These are phyloP conservation scores for Sporothrix curviconia DNA, from an alignment of 2,329 filamentous ascomycete species.

Conservation along the genomic window DNA sequence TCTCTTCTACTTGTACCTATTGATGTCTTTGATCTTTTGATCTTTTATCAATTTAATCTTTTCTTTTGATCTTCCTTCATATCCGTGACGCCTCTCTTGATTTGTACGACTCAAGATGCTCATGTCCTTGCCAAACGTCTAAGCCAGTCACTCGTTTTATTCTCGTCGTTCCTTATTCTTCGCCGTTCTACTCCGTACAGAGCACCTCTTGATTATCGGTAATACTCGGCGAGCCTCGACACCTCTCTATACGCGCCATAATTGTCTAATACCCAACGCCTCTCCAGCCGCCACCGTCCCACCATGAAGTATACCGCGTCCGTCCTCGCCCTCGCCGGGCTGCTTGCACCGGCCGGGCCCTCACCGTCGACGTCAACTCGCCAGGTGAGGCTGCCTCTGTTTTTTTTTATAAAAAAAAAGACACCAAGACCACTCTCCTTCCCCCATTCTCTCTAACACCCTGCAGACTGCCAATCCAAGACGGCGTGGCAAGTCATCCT, in stretches of 20 bases:
- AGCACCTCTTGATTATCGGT: neutral
- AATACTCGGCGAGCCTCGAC: neutral
- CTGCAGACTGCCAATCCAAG: conserved; percentile 39
- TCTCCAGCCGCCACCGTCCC: neutral
- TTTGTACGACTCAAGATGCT: neutral
- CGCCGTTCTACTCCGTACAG: no score
- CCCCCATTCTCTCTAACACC: neutral
- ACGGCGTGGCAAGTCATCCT: conserved; percentile 37
- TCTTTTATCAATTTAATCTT: neutral
- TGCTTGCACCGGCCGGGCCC: neutral
- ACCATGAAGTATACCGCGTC: conserved; percentile 12
- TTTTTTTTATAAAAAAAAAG: no score
- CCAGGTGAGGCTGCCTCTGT: conserved; percentile 13
- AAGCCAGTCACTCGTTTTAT: conserved; percentile 5
- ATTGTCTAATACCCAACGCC: neutral
- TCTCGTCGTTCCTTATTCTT: neutral
- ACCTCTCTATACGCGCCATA: neutral
- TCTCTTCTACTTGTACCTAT: neutral
- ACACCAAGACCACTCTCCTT: neutral
- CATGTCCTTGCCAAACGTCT: neutral
- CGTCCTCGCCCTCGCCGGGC: neutral
- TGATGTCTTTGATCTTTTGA: neutral
- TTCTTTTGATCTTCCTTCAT: neutral
- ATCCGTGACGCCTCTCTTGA: neutral
- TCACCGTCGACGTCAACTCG: conserved; percentile 17